Base-by-base conservation (phyloP, 495 filamentous ascomycete genomes). In the Aspergillus conjunctus region DNA sequence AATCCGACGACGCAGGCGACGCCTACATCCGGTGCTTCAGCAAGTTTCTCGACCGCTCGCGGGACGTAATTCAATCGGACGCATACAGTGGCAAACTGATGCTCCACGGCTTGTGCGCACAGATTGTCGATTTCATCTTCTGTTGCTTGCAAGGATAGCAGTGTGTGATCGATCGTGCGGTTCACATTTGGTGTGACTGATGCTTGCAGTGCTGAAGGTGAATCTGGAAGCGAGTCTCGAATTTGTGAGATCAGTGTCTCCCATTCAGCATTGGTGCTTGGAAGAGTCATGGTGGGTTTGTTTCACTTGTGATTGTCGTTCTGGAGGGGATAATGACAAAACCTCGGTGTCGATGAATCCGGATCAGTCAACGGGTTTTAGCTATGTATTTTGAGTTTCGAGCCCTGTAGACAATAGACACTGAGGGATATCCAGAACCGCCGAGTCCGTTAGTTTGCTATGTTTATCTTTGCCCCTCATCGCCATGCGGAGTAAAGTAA, bases 1-100 rank as follows among this genome's bases (percentile, higher is more conserved):
- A 90, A 90, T 41, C 84, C 87, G 12, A 90, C 77, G 8, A 90
- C 88, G 61, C 81, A 86, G 33, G 85, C 86, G 4, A 88, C 79
- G 39, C 70, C 74, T 4, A 85, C 81, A 37, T 67, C 63, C 17
- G 77, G 76, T 14, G 60, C 31, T 50, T 75, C 76, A 32, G 77
- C 71, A 39, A 91, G 78, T 39, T 81, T 78, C 17, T 75, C 59
- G n/a, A 77, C 78, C 21, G 82, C 83, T 37, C 77, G 83, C 9
- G 72, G 46, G 10, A 89, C 85, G 63, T 80, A 76, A 21, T 72
- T 68, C 3, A 79, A 73, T 21, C 85, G 81, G 2, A 88, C 82
- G 66, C 85, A 88, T 51, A 87, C 85, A 12, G 83, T 70, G 63
- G 83, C 84, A 66, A 91, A 91, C 51, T 76, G 67, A 63, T 84